Percentiles rank a stretch among this genome's conserved stretches.
Conservation (phyloP, 2,329 filamentous ascomycete genomes). For the Aspergillus costaricaensis region DNA sequence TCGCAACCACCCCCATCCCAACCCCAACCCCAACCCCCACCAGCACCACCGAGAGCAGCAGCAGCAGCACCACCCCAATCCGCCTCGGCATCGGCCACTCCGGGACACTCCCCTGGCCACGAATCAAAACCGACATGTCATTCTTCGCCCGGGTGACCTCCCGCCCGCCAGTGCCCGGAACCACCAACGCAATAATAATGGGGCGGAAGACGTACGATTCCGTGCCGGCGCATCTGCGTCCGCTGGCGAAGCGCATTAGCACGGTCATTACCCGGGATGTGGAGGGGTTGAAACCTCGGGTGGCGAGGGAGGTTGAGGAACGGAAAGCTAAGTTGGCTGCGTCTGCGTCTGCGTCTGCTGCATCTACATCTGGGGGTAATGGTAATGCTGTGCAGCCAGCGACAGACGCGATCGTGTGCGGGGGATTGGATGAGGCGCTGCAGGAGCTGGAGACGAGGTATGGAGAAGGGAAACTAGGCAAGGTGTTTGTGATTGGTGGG, state of each 20-base stretch:
- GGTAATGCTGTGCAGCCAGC: conserved; percentile 15
- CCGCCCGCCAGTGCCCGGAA: conserved; percentile 43
- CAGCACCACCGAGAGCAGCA: conserved; percentile 33
- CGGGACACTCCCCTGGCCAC: conserved; percentile 84
- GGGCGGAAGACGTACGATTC: conserved; percentile 96
- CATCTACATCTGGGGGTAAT: conserved; percentile 3
- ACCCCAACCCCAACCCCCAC: too few relatives aligned
- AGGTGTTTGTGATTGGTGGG: conserved; percentile 86
- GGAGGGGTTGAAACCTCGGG: conserved; percentile 16
- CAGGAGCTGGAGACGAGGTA: conserved; percentile 35
- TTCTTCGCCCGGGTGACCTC: conserved; percentile 93
- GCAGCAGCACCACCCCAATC: conserved; percentile 33
- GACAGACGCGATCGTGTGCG: conserved; percentile 53
- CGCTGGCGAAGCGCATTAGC: conserved; percentile 77
- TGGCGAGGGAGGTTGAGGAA: conserved; percentile 39
- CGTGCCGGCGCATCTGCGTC: conserved; percentile 76
- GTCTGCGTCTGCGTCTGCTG: conserved; percentile 6
- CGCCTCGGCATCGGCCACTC: conserved; percentile 83
- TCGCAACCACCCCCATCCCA: conserved; percentile 72
- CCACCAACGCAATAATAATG: conserved; percentile 83
- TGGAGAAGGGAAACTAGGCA: conserved; percentile 46
- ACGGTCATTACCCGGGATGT: conserved; percentile 68
- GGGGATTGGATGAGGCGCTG: conserved; percentile 62
- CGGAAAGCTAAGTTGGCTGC: conserved; percentile 24
- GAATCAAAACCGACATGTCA: conserved; percentile 85